Evolutionary conservation across 2,329 filamentous ascomycete genomes (phyloP), one percentile per base, ranked within the genome.

Genomic region (Paracamarosporium sp.): DNA sequence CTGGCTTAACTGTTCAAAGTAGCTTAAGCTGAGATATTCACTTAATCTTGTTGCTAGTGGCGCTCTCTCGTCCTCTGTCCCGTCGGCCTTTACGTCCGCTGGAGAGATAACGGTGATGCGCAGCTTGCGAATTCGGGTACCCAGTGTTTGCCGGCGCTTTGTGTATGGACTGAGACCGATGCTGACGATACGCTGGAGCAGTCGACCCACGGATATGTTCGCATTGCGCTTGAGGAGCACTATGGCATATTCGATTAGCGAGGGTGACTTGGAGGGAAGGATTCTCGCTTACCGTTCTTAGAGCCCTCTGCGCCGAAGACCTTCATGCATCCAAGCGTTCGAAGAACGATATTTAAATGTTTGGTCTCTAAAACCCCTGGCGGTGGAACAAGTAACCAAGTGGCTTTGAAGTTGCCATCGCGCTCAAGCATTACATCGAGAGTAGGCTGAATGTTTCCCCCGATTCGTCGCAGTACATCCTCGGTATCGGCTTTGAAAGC

Each of bases 151-250:
- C 4, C 27, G 40, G 17, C 25, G 25, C 27, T 52, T 52, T 27
- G 27, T 28, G 13, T 52, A 52, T 31, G 50, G 50, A 38, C 36
- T 52, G 25, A 52, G 27, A 27, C 50, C 50, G 15, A 44, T 22
- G 40, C 27, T 52, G 50, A 20, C 44, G 25, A 52, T 52, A 17
- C 50, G 50, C n/a, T 44, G 50, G 17, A 52, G 50, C 27, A 52
- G 27, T 25, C 36, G 25, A 13, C 28, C 50, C 17, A 52, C 17
- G 1, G 28, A 44, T 12, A 33, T 13, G 17, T 52, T 44, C 12
- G 50, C 50, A 11, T 50, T 50, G 33, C 47, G 47, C 25, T 50
- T 50, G 5, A 40, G 20, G 1, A 15, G 24, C 24, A 50, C 47
- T 50, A 50, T 38, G 5, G 3, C 46, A 22, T 17, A 50, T 50